A percentile compares a stretch with the other conserved stretches of the same genome.
phyloP scores from a whole-genome alignment of 2,329 filamentous ascomycete species.

The Graphium sp. region DNA sequence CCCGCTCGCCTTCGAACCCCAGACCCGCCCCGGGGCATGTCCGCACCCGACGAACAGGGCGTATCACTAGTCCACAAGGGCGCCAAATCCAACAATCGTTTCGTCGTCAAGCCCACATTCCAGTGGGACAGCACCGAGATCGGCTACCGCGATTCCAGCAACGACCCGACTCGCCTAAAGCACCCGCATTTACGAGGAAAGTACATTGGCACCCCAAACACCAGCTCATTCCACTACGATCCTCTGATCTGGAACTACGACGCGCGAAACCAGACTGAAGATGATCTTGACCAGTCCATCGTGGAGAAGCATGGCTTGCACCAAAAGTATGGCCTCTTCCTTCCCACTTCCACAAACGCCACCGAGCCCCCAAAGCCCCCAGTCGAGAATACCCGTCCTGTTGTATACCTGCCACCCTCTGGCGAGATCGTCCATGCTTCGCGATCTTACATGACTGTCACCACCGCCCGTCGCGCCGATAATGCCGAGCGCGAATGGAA shows the following conservation, averaged over 20 bases:
- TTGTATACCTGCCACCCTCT: conserved; percentile 29
- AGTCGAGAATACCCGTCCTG: conserved; percentile 26
- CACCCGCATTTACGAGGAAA: conserved; percentile 34
- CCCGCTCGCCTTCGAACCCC: conserved; percentile 19
- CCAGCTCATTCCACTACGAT: conserved; percentile 35
- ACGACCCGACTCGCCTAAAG: conserved; percentile 34
- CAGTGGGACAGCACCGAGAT: conserved; percentile 36
- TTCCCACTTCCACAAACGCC: conserved; percentile 28
- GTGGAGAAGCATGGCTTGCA: conserved; percentile 33
- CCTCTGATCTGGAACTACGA: conserved; percentile 35
- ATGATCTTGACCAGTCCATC: conserved; percentile 31
- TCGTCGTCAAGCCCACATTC: conserved; percentile 31
- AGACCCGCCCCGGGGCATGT: conserved; percentile 18
- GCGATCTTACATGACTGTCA: conserved; percentile 19
- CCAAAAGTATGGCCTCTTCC: conserved; percentile 33
- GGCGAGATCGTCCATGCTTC: conserved; percentile 31
- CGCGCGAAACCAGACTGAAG: conserved; percentile 25
- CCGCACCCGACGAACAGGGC: conserved; percentile 33
- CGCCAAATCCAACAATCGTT: conserved; percentile 29
- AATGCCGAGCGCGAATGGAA: conserved; percentile 16
- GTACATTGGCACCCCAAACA: conserved; percentile 35
- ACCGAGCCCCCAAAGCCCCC: conserved; percentile 19
- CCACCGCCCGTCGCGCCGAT: conserved; percentile 15
- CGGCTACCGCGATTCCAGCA: conserved; percentile 40
- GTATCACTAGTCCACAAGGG: conserved; percentile 27